Percentiles rank a stretch among this genome's conserved stretches.
Evolutionary conservation across 495 filamentous ascomycete genomes (phyloP).

Genomic region (Letharia columbiana): DNA sequence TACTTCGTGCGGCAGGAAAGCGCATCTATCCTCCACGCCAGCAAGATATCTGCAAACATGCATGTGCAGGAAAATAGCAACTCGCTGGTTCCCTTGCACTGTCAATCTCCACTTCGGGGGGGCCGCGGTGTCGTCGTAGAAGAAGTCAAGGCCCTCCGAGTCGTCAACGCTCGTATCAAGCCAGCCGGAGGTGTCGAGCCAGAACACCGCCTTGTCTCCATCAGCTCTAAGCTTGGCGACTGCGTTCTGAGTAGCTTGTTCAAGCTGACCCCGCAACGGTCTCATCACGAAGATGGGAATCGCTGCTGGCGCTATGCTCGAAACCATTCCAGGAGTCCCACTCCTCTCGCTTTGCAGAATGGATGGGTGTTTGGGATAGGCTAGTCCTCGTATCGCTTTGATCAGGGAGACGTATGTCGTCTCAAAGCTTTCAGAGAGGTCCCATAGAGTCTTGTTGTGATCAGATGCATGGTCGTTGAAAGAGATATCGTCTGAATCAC

Average conservation of each 20-base stretch:
- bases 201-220: slow-evolving; percentile 33
- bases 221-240: slow-evolving; percentile 30
- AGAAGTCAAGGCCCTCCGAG: slow-evolving; percentile 26
- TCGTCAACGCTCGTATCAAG: slow-evolving; percentile 23
- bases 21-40: slow-evolving; percentile 29
- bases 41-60: slow-evolving; percentile 36
- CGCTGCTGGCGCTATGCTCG: slow-evolving; percentile 21
- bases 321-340: slow-evolving; percentile 13
- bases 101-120: slow-evolving; percentile 30
- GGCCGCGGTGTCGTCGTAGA: slow-evolving; percentile 24
- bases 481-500: slow-evolving; percentile 29
- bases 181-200: slow-evolving; percentile 41
- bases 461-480: slow-evolving; percentile 25
- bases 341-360: slow-evolving; percentile 24
- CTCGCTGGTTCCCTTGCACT: slow-evolving; percentile 33
- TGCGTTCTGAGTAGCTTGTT: slow-evolving; percentile 32
- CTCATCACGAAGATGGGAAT: slow-evolving; percentile 37
- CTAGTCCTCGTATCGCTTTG: slow-evolving; percentile 32
- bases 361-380: slow-evolving; percentile 32
- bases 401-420: slow-evolving; percentile 34
- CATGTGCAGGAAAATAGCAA: slow-evolving; percentile 35
- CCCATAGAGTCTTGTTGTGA: slow-evolving; percentile 31
- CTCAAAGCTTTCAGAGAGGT: slow-evolving; percentile 30
- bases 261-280: slow-evolving; percentile 34
- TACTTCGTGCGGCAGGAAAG: slow-evolving; percentile 33